Conservation (phyloP, 31 red algal genomes). For the Bonnemaisonia californica region DNA sequence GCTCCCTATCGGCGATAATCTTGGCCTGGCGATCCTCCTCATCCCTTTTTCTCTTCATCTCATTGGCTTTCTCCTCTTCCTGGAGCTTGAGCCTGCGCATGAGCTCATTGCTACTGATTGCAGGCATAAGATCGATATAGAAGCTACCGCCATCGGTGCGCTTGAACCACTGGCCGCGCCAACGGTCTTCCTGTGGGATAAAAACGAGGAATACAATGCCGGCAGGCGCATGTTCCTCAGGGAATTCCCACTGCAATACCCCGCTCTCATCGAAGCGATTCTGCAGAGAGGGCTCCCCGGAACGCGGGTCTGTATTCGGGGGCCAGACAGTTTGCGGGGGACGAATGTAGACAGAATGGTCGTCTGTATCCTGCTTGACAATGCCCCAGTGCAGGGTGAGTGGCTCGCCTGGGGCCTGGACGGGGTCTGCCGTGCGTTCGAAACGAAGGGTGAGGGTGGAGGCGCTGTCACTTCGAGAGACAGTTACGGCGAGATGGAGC, state of each 20-base stretch:
- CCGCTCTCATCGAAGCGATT: slow-evolving; percentile 62
- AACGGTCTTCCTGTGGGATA: slow-evolving; percentile 37
- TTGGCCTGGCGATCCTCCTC: slow-evolving; percentile 42
- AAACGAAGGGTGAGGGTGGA: slow-evolving; percentile 19
- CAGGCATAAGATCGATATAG: slow-evolving; percentile 58
- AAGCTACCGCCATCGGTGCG: slow-evolving; percentile 70
- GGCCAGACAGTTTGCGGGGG: slow-evolving; percentile 65
- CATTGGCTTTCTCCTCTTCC: slow-evolving; percentile 48
- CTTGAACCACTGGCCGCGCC: slow-evolving; percentile 86
- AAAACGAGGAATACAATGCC: slow-evolving; percentile 89
- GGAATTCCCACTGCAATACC: slow-evolving; percentile 28
- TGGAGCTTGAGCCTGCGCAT: slow-evolving; percentile 35
- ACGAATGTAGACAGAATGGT: slow-evolving; percentile 69
- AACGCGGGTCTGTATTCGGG: slow-evolving; percentile 36
- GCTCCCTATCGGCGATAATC: slow-evolving; percentile 35
- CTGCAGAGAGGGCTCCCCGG: slow-evolving; percentile 72
- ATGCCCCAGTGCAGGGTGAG: slow-evolving; percentile 83
- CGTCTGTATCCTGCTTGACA: slow-evolving; percentile 55
- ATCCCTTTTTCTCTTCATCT: slow-evolving; percentile 57
- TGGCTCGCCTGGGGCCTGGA: slow-evolving; percentile 65
- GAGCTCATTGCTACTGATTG: slow-evolving; percentile 34
- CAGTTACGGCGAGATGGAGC: slow-evolving; percentile 34
- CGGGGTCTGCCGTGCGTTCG: slow-evolving; percentile 32
- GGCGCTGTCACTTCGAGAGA: slow-evolving; percentile 17
- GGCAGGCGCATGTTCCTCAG: slow-evolving; percentile 65